Evolutionary conservation across 2,329 filamentous ascomycete genomes (phyloP).

Genomic region (Microcyclospora tardicrescens): DNA sequence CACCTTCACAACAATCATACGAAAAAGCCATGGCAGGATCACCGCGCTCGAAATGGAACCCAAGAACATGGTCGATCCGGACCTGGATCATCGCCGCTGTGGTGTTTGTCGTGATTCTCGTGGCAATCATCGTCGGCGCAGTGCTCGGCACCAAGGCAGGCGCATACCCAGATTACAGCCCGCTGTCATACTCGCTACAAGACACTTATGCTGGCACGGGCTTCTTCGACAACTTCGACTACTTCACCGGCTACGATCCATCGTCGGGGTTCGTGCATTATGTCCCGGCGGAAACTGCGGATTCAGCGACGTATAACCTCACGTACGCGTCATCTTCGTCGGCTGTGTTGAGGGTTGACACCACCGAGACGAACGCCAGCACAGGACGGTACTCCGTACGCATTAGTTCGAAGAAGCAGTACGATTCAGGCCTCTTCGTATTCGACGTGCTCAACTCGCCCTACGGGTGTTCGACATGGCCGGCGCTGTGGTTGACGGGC

Average conservation of each 20-base stretch:
- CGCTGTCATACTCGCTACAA: constrained; percentile 15
- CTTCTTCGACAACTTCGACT: constrained; percentile 39
- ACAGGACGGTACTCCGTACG: constrained; percentile 23
- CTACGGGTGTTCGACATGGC: constrained; percentile 26
- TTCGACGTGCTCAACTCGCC: constrained; percentile 25
- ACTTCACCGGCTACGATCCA: constrained; percentile 35
- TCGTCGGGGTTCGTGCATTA: constrained; percentile 41
- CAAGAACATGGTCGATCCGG: constrained; percentile 12
- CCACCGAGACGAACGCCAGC: constrained; percentile 13
- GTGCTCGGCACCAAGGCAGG: constrained; percentile 12
- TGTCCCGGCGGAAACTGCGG: constrained; percentile 14
- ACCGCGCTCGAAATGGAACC: constrained; percentile 13
- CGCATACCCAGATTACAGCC: constrained; percentile 18
- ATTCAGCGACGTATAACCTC: constrained; percentile 15
- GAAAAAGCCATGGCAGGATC: too few relatives aligned
- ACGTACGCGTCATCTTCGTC: constrained; percentile 17
- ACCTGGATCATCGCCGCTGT: constrained; percentile 8
- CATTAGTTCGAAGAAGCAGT: constrained; percentile 23
- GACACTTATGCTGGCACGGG: constrained; percentile 28
- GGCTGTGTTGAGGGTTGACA: constrained; percentile 18
- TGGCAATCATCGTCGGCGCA: constrained; percentile 16
- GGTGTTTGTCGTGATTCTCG: constrained; percentile 9
- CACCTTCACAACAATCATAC: too few relatives aligned
- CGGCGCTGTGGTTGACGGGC: constrained; percentile 25
- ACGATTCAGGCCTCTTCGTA: constrained; percentile 25